Conservation (phyloP, 768 basidiomycete species). For the Rhodotorula babjevae region DNA sequence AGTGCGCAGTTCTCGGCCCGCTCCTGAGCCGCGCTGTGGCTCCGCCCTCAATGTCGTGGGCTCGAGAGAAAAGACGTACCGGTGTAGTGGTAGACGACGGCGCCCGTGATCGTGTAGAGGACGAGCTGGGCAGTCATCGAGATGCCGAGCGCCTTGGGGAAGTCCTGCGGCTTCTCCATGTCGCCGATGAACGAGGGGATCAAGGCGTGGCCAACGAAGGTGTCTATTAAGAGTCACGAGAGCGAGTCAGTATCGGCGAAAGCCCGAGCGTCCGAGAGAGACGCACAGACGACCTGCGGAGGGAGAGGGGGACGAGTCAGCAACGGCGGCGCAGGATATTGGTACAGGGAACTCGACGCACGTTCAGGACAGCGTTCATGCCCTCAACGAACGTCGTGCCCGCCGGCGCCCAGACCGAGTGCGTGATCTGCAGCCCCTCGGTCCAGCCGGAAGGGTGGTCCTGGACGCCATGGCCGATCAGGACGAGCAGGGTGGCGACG, state of each 20-base stretch:
- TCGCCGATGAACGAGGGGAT: conserved; percentile 41
- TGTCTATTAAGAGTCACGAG: background rate
- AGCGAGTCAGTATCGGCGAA: too few relatives aligned
- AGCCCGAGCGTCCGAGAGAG: too few relatives aligned
- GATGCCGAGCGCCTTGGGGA: conserved; percentile 42
- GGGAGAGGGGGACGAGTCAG: background rate
- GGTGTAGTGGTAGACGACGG: conserved; percentile 36
- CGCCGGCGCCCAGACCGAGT: conserved; percentile 37
- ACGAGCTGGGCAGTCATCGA: conserved; percentile 38
- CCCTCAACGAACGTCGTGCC: conserved; percentile 43
- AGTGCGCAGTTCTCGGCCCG: too few relatives aligned
- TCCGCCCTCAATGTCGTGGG: too few relatives aligned
- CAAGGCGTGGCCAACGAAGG: conserved; percentile 32
- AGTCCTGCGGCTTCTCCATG: conserved; percentile 41
- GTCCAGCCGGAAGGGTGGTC: conserved; percentile 51
- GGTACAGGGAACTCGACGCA: conserved; percentile 1
- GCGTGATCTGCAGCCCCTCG: conserved; percentile 4
- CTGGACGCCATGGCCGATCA: conserved; percentile 45
- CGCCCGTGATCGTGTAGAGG: conserved; percentile 42
- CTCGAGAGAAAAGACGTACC: too few relatives aligned
- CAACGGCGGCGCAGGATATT: background rate
- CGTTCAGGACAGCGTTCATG: conserved; percentile 41
- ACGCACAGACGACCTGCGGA: background rate
- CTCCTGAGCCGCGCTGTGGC: too few relatives aligned
- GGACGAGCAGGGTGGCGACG: conserved; percentile 51